Percentiles rank a stretch among this genome's conserved stretches.
phyloP scores from a whole-genome alignment of 1,139 yeast species.

The Suhomyces coccinellae region DNA sequence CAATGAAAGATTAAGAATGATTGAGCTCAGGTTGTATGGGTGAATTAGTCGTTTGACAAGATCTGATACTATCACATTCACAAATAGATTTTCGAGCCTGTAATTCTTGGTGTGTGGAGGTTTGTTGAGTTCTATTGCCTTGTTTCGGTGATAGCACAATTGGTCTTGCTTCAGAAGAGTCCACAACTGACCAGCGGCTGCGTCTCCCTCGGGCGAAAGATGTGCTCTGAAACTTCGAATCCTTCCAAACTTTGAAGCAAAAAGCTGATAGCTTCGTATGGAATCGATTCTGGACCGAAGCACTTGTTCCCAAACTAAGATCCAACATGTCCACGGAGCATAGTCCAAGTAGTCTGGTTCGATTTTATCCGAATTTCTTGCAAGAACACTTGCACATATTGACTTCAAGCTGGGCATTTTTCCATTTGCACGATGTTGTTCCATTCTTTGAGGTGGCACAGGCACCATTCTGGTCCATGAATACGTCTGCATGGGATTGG shows the following conservation, averaged over 20 bases:
- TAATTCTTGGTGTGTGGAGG: conserved; percentile 11
- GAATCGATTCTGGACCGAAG: conserved; percentile 31
- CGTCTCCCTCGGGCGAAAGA: not conserved
- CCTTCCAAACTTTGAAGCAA: conserved; percentile 26
- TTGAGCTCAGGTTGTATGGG: conserved; percentile 19
- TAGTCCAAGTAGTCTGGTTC: conserved; percentile 23
- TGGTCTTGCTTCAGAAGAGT: not conserved
- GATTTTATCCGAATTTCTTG: conserved; percentile 27
- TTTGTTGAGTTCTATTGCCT: conserved; percentile 10
- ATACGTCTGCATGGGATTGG: conserved; percentile 5
- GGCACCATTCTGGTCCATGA: conserved; percentile 14
- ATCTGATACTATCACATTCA: conserved; percentile 27
- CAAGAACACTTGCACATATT: conserved; percentile 32
- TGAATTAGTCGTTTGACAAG: conserved; percentile 20
- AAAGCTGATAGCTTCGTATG: conserved; percentile 29
- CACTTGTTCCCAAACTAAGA: conserved; percentile 34
- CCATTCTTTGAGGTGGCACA: conserved; percentile 2
- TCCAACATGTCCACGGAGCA: conserved; percentile 34
- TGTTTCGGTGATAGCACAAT: conserved; percentile 9
- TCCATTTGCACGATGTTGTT: not conserved
- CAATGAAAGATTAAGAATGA: conserved; percentile 19
- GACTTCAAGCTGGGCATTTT: conserved; percentile 19
- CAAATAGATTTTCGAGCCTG: conserved; percentile 38
- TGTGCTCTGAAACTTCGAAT: conserved; percentile 30
- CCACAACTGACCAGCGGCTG: not conserved